Percentiles rank a stretch among this genome's conserved stretches.
Conservation (phyloP, 495 filamentous ascomycete species). For the Daldinia caldariorum region DNA sequence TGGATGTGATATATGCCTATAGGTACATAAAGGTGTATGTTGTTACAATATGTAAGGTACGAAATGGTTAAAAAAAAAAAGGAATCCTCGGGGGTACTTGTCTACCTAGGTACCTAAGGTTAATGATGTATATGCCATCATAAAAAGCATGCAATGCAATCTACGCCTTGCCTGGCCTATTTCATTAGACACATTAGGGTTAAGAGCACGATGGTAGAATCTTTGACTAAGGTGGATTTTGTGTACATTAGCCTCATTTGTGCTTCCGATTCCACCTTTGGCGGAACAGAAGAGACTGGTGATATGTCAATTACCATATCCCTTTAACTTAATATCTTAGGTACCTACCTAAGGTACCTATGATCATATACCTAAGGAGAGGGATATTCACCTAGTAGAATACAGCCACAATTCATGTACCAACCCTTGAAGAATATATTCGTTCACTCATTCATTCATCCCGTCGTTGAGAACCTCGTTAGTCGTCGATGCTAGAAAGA, state of each 20-base stretch:
- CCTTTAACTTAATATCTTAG: neutral
- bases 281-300: neutral
- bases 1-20: slow-evolving; percentile 19
- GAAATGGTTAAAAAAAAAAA: neutral
- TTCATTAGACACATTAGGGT: neutral
- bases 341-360: too few relatives aligned
- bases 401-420: neutral
- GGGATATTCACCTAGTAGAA: neutral
- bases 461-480: neutral
- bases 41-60: neutral
- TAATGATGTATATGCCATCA: neutral
- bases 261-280: neutral
- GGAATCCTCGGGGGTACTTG: neutral
- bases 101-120: neutral
- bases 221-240: neutral
- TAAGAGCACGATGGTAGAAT: neutral
- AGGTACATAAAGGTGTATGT: neutral
- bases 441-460: neutral
- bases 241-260: neutral
- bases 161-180: neutral
- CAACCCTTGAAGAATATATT: neutral
- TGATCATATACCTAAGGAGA: too few relatives aligned
- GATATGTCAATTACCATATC: neutral
- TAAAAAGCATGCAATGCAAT: neutral
- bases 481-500: neutral